Evolutionary conservation across 208 protist genomes (phyloP).

Genomic region (Acanthamoeba healyi): DNA sequence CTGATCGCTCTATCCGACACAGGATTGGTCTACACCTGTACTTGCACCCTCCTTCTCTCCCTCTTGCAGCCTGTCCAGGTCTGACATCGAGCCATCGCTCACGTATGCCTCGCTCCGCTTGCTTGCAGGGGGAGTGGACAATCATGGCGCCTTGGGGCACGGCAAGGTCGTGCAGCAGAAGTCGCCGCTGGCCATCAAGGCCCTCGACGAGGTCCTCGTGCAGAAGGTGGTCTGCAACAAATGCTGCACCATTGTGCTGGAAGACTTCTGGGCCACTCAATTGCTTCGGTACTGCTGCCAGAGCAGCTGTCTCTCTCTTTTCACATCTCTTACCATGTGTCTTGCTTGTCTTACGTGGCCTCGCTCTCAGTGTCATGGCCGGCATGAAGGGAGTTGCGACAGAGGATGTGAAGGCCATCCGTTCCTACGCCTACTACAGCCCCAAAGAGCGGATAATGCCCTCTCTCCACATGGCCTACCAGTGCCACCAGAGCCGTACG

Average conservation of each 20-base stretch:
- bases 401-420: background rate
- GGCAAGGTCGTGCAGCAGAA: slow-evolving; percentile 37
- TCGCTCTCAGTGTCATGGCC: background rate
- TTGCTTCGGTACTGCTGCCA: background rate
- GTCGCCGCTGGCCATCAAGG: slow-evolving; percentile 55
- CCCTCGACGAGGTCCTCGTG: slow-evolving; percentile 17
- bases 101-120: no score
- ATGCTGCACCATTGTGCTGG: slow-evolving; percentile 33
- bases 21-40: slow-evolving; percentile 56
- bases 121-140: background rate
- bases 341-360: background rate
- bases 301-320: no score
- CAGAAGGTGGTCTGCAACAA: slow-evolving; percentile 61
- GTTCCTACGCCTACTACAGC: slow-evolving; percentile 16
- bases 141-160: slow-evolving; percentile 31
- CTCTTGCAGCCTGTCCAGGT: background rate
- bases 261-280: slow-evolving; percentile 41
- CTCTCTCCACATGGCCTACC: slow-evolving; percentile 28
- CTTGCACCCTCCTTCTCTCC: background rate
- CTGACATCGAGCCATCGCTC: no score
- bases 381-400: slow-evolving; percentile 10
- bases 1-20: slow-evolving; percentile 33
- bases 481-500: slow-evolving; percentile 30
- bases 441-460: background rate
- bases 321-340: background rate